Base-by-base conservation (phyloP, 1,284 basidiomycete species). In the Lignosus rhinocerotis region DNA sequence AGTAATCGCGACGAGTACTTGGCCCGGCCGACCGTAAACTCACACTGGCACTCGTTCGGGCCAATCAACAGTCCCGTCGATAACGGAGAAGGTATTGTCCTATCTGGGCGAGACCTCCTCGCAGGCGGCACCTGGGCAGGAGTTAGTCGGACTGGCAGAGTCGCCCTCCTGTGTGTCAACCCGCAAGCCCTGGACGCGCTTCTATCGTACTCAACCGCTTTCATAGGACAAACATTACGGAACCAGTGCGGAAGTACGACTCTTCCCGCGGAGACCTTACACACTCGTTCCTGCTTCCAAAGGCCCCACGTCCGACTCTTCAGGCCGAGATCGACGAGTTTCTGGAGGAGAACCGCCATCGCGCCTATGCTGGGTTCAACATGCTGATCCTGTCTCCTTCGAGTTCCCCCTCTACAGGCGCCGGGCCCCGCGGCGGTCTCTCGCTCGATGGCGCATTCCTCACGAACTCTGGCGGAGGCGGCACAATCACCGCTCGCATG, bases 71-170 rank as follows among this genome's bases (percentile, higher is more conserved):
- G 41, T 33, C 50, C 43, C 30, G 62, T 54, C 58, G 33, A 55
- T 52, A n/a, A 55, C 43, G 59, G 44, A 17, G 66, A 69, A 59
- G 75, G 74, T 41, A 69, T 67, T 53, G 72, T 93, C 54, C 78
- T 93, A 51, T 92, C 90, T 6, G 91, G 91, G 53, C 80, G 85
- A 66, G 91, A 93, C 73, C 69, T 78, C 30, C 75, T 77, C 51
- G 89, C 85, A 6, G 89, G 90, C 41, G 90, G 90, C 53, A 89
- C 90, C 32, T 93, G 90, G 90, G 80, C 91, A 66, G 90, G 91
- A 12, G 70, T 91, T 57, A 83, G 73, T 69, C 80, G 80, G 59
- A 64, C 77, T 59, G 91, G 90, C 32, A 81, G 80, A 64, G 72
- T 91, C 58, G 87, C 87, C 17, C 69, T 92, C 55, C 70, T 92